A percentile compares a stretch with the other conserved stretches of the same genome.
phyloP scores from a whole-genome alignment of 225 moss, liverwort and hornwort genomes.

The Polytrichum commune region DNA sequence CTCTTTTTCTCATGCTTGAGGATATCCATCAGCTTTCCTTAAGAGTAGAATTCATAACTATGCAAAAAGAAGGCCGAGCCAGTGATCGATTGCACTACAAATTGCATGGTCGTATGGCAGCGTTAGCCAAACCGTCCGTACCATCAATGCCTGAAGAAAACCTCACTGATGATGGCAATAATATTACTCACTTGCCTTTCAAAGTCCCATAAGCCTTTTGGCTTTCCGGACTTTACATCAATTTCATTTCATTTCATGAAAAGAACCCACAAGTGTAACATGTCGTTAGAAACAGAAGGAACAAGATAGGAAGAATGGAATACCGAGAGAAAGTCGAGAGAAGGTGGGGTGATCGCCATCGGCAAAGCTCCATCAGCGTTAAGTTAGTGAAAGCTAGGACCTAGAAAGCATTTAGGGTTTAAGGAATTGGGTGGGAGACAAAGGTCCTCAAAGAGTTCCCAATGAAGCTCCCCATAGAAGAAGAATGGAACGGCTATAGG shows the following conservation, averaged over 20 bases:
- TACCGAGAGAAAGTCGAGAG: conserved; percentile 62
- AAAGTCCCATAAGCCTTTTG: not conserved
- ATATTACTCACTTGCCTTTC: no score
- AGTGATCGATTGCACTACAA: not conserved
- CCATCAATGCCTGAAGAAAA: not conserved
- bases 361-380: conserved; percentile 21
- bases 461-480: no score
- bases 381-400: no score
- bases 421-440: no score
- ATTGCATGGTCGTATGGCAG: not conserved
- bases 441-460: no score
- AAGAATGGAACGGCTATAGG: no score
- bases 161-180: not conserved
- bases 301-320: not conserved
- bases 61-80: not conserved
- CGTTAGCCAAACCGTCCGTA: not conserved
- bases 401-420: no score
- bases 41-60: no score
- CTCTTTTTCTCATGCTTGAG: not conserved
- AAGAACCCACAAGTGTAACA: not conserved
- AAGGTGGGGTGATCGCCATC: conserved; percentile 40
- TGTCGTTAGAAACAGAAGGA: not conserved
- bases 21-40: no score
- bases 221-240: not conserved
- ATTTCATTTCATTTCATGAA: not conserved